Conservation (phyloP, 2,329 filamentous ascomycete species). For the Passalora sequoiae region DNA sequence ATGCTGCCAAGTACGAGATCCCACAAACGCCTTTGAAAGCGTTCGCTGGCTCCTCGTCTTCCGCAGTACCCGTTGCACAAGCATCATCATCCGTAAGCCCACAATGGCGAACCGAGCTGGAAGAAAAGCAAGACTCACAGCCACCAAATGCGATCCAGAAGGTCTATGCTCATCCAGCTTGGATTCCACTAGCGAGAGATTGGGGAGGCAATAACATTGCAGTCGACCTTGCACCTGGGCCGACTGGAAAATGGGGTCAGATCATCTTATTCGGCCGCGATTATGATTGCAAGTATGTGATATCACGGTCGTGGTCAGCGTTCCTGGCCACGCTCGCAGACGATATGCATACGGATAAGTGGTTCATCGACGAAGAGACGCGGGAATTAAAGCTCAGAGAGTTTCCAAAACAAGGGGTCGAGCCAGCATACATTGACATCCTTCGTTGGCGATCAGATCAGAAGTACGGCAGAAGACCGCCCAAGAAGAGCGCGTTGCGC, state of each 20-base stretch:
- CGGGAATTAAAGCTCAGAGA: conserved; percentile 87
- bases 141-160: conserved; percentile 83
- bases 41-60: conserved; percentile 60
- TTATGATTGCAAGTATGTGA: conserved; percentile 97
- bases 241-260: conserved; percentile 88
- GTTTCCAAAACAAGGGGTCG: conserved; percentile 82
- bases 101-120: conserved; percentile 77
- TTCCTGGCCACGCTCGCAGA: conserved; percentile 85
- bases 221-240: conserved; percentile 85
- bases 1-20: conserved; percentile 49
- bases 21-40: conserved; percentile 66
- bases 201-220: conserved; percentile 99
- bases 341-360: conserved; percentile 83
- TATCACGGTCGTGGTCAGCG: conserved; percentile 84
- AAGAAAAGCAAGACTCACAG: conserved; percentile 79
- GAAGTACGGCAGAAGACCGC: conserved; percentile 67
- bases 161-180: conserved; percentile 85
- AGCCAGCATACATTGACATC: conserved; percentile 91
- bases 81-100: conserved; percentile 34
- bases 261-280: conserved; percentile 95
- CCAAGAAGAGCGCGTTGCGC: conserved; percentile 44
- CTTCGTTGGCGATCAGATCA: conserved; percentile 92
- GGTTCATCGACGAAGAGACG: conserved; percentile 86
- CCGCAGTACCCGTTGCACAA: conserved; percentile 42
- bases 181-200: conserved; percentile 93